Percentiles rank a stretch among this genome's conserved stretches.
These are phyloP conservation scores for Rhizopogon sp. DNA, from an alignment of 768 basidiomycete species.

Conservation along the genomic window DNA sequence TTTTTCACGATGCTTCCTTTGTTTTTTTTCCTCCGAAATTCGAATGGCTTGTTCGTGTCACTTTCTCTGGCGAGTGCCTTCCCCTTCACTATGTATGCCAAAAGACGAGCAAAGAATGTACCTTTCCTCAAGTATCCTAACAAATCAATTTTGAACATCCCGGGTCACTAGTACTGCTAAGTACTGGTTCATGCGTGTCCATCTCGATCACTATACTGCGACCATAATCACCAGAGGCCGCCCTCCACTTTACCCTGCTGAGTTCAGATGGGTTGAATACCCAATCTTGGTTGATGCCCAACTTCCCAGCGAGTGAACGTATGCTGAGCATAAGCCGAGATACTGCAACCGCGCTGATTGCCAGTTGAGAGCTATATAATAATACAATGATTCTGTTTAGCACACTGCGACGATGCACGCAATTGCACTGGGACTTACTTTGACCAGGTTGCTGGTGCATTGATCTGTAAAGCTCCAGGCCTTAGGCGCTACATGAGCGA, in stretches of 20 bases:
- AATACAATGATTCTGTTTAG: no score
- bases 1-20: no score
- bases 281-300: constrained; percentile 4
- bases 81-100: no score
- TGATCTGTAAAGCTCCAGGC: background rate
- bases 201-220: constrained; percentile 7
- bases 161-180: background rate
- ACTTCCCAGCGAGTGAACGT: constrained; percentile 9
- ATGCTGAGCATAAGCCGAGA: constrained; percentile 11
- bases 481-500: background rate
- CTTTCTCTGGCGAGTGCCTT: no score
- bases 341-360: constrained; percentile 4
- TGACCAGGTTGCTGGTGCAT: constrained; percentile 2
- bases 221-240: background rate
- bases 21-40: no score
- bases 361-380: background rate
- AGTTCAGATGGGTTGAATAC: constrained; percentile 12
- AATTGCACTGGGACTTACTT: background rate
- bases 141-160: no score
- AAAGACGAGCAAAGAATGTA: no score
- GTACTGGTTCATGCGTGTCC: constrained; percentile 5
- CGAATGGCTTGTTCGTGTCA: no score
- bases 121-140: background rate
- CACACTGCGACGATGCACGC: no score
- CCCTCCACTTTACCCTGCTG: constrained; percentile 4